phyloP scores from a whole-genome alignment of 2,329 filamentous ascomycete genomes.

The Xylaria sp. region DNA sequence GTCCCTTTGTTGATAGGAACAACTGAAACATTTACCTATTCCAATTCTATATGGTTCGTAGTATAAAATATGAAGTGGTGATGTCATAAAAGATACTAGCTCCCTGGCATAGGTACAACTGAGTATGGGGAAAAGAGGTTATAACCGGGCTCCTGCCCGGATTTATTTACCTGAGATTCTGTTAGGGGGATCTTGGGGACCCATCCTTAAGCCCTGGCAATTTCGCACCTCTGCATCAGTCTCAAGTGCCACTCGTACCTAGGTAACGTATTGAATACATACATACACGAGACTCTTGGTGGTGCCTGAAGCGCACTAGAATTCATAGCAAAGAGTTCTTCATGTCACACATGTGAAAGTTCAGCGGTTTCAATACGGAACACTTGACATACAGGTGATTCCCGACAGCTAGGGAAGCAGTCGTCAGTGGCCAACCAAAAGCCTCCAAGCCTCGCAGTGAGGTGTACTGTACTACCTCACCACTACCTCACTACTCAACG shows the following conservation, averaged over 20 bases:
- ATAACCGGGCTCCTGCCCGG: neutral
- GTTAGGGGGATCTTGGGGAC: neutral
- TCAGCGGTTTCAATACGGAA: neutral
- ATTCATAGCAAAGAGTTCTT: neutral
- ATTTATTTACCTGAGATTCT: neutral
- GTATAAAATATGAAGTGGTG: neutral
- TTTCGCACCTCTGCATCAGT: slow-evolving; percentile 16
- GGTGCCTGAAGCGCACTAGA: neutral
- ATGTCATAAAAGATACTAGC: slow-evolving; percentile 3
- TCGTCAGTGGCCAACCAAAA: slow-evolving; percentile 11
- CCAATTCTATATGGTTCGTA: neutral
- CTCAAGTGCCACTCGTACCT: neutral
- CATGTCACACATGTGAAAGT: slow-evolving; percentile 6
- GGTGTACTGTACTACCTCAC: slow-evolving; percentile 1
- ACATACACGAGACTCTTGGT: neutral
- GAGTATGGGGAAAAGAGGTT: neutral
- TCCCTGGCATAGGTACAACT: neutral
- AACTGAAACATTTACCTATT: too few relatives aligned
- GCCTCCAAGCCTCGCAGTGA: slow-evolving; percentile 14
- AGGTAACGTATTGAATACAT: neutral
- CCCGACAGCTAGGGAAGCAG: slow-evolving; percentile 2
- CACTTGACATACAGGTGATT: neutral
- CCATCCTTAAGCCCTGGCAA: slow-evolving; percentile 7
- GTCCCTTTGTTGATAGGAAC: too few relatives aligned
- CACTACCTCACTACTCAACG: slow-evolving; percentile 11